phyloP scores from a whole-genome alignment of 352 stramenopile genomes.

The Thraustochytrium striatum region DNA sequence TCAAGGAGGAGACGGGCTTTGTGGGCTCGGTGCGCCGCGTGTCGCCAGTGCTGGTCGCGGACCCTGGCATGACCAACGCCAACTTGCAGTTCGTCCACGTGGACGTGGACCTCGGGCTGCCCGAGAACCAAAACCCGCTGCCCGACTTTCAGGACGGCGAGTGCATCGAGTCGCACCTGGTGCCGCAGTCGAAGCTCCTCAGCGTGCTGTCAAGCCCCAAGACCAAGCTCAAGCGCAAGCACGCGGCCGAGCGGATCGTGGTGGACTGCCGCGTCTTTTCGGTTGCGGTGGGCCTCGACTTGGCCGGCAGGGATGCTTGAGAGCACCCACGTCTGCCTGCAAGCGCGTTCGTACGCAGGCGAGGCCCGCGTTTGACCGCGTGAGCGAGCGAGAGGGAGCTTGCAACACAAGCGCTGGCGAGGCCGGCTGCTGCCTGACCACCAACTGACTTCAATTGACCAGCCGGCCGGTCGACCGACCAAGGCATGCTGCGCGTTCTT shows the following conservation, averaged over 20 bases:
- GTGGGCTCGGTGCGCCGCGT: slow-evolving; percentile 56
- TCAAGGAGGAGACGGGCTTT: slow-evolving; percentile 82
- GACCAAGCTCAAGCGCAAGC: not conserved
- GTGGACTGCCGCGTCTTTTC: not conserved
- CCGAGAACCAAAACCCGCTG: slow-evolving; percentile 12
- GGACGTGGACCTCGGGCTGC: not conserved
- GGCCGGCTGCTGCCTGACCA: not conserved
- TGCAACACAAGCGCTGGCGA: not conserved
- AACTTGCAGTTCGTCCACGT: slow-evolving; percentile 51
- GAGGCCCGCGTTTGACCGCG: not conserved
- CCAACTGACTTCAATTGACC: not conserved
- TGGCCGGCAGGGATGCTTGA: not conserved
- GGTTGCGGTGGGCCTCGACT: not conserved
- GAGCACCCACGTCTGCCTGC: not conserved
- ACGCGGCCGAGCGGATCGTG: not conserved
- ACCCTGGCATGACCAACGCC: slow-evolving; percentile 53
- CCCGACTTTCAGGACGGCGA: slow-evolving; percentile 13
- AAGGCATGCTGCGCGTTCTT: not conserved
- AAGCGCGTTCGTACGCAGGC: not conserved
- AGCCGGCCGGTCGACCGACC: not conserved
- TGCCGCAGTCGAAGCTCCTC: not conserved
- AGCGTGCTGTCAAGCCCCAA: not conserved
- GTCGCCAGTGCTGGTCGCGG: slow-evolving; percentile 50
- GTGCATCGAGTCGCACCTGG: not conserved
- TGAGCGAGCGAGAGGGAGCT: not conserved